Conservation (phyloP, 179 eudicot species). For the Gypsophila paniculata region DNA sequence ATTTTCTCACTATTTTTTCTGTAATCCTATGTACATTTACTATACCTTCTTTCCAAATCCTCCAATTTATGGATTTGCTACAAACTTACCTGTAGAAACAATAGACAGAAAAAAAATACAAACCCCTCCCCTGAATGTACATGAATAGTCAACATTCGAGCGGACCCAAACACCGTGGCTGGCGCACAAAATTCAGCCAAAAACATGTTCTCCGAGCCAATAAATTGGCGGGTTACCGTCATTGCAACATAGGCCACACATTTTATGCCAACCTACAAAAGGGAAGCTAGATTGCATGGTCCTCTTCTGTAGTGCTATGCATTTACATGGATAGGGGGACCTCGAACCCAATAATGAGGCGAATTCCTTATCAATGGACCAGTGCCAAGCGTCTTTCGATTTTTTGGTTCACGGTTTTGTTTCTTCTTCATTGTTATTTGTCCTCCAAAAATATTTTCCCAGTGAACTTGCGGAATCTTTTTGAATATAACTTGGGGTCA, state of each 20-base stretch:
- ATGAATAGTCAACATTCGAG: conserved; percentile 17
- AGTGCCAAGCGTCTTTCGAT: conserved; percentile 1
- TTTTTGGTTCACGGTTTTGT: not conserved
- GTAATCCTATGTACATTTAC: conserved; percentile 10
- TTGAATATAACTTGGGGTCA: conserved; percentile 87
- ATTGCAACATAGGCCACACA: conserved; percentile 8
- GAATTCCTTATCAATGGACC: conserved; percentile 21
- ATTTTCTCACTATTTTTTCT: conserved; percentile 10
- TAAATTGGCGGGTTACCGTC: conserved; percentile 6
- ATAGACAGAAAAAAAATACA: conserved; percentile 8
- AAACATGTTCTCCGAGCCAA: not conserved
- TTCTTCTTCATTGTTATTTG: conserved; percentile 27
- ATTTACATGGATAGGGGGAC: conserved; percentile 20
- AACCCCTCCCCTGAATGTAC: conserved; percentile 31
- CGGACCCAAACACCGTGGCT: conserved; percentile 34
- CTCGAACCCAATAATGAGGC: conserved; percentile 6
- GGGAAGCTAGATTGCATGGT: conserved; percentile 16
- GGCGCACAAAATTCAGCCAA: conserved; percentile 35
- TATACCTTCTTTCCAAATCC: no score
- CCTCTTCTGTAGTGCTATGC: conserved; percentile 12
- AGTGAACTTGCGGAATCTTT: conserved; percentile 73
- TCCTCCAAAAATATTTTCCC: conserved; percentile 80
- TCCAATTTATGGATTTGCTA: no score
- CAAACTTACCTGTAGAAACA: not conserved
- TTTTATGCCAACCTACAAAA: conserved; percentile 10